Evolutionary conservation across 352 stramenopile genomes (phyloP), one percentile per base, ranked within the genome.

Genomic region (Globisporangium viniferum): DNA sequence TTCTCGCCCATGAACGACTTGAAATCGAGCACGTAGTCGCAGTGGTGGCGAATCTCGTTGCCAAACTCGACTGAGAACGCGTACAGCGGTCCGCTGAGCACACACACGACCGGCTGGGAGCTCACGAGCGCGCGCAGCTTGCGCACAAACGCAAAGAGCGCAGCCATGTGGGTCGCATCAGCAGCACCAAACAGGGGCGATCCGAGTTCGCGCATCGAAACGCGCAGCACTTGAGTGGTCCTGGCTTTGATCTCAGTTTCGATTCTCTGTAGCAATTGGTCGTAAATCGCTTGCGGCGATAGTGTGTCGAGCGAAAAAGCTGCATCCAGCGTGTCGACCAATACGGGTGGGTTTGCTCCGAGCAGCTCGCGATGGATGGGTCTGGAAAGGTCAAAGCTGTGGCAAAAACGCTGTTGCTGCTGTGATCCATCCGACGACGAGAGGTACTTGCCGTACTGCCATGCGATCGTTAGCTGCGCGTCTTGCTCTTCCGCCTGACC

Each of bases 401-500:
- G 83, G 69, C 85, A 93, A 66, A 93, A 91, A 9, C 82, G 75
- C 64, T 70, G 59, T 36, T 69, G 36, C 41, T 68, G 20, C 15
- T 48, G 4, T 18, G 14, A 31, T 56, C 60, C 14, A 62, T 41
- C 31, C 59, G 59, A 48, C 12, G 68, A 48, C n/a, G 67, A 54
- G 14, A 67, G 49, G 64, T 91, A 91, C 62, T 93, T 93, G 57
- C 78, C 71, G 62, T 93, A 93, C 69, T 93, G 85, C 85, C 85
- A 93, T 18, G 85, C 85, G 59, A 93, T 93, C 8, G 74, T 88
- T 24, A 93, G 73, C 56, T 72, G 4, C 2, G 60, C 55, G 8
- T 73, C 57, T 1, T 75, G 48, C 5, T 73, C 41, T 29, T 39
- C 53, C n/a, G 53, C 53, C 39, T 59, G 53, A 2, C 14, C 53